Evolutionary conservation across 176 grass and related monocot genomes (phyloP).

Genomic region (Echinochloa phyllopogon): DNA sequence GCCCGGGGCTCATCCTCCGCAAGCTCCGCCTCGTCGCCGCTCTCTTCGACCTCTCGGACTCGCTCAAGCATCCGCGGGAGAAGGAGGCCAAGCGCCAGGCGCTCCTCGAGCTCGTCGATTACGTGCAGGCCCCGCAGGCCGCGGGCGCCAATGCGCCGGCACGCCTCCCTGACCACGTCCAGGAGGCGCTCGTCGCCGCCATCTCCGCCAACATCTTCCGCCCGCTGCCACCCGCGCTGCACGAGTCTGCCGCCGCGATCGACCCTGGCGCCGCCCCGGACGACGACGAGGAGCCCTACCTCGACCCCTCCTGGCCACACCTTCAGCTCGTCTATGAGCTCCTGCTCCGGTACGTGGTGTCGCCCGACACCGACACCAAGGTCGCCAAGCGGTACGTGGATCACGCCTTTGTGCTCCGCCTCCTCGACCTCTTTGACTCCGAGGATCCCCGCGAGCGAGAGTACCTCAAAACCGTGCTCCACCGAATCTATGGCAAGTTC

Average conservation of each 20-base stretch:
- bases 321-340: constrained; percentile 87
- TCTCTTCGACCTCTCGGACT: constrained; percentile 77
- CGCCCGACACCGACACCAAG: constrained; percentile 83
- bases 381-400: constrained; percentile 86
- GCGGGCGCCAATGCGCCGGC: constrained; percentile 40
- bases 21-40: constrained; percentile 85
- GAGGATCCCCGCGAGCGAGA: constrained; percentile 91
- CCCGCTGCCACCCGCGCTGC: constrained; percentile 61
- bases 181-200: constrained; percentile 70
- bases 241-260: constrained; percentile 61
- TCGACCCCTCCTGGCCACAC: constrained; percentile 85
- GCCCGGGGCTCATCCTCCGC: constrained; percentile 66
- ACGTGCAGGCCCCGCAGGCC: constrained; percentile 65
- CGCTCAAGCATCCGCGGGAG: constrained; percentile 69
- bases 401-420: constrained; percentile 75
- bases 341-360: constrained; percentile 81
- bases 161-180: constrained; percentile 69
- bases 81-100: constrained; percentile 91
- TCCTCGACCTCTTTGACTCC: constrained; percentile 80
- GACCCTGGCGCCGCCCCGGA: constrained; percentile 63
- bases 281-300: constrained; percentile 88
- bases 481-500: constrained; percentile 93
- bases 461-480: constrained; percentile 85
- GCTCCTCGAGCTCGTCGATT: constrained; percentile 85
- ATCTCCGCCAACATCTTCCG: constrained; percentile 85